Conservation (phyloP, 169 alveolate species). For the Plasmodium inui region DNA sequence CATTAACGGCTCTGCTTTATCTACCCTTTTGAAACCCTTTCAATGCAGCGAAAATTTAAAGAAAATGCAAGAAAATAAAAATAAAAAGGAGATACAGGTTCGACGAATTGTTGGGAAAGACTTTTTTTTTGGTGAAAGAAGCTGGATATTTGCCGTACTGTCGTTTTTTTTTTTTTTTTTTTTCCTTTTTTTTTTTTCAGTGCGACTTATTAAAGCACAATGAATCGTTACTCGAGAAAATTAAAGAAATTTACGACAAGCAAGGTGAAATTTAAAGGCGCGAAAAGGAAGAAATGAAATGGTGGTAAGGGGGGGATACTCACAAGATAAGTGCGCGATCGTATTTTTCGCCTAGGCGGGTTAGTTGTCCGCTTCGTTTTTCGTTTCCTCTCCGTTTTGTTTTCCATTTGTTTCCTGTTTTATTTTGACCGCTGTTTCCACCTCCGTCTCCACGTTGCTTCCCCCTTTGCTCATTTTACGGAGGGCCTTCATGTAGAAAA, state of each 20-base stretch:
- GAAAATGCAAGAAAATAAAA: constrained; percentile 53
- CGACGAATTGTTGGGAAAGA: background rate
- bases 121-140: background rate
- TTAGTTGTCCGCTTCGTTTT: background rate
- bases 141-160: background rate
- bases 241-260: constrained; percentile 68
- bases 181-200: constrained; percentile 14
- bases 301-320: background rate
- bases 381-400: background rate
- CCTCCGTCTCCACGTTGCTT: background rate
- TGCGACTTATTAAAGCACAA: constrained; percentile 68
- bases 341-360: background rate
- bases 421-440: background rate
- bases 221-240: constrained; percentile 59
- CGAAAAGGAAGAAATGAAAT: background rate
- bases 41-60: constrained; percentile 41
- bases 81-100: constrained; percentile 67
- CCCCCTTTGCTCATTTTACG: background rate
- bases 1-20: background rate
- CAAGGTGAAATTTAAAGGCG: constrained; percentile 39
- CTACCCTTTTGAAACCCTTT: background rate
- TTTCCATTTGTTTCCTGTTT: background rate
- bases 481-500: background rate
- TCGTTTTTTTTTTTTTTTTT: background rate
- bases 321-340: background rate